A percentile compares a stretch with the other conserved stretches of the same genome.
Evolutionary conservation across 805 yeast species (phyloP).

Genomic region (Sugiyamaella boreocaroliniensis): DNA sequence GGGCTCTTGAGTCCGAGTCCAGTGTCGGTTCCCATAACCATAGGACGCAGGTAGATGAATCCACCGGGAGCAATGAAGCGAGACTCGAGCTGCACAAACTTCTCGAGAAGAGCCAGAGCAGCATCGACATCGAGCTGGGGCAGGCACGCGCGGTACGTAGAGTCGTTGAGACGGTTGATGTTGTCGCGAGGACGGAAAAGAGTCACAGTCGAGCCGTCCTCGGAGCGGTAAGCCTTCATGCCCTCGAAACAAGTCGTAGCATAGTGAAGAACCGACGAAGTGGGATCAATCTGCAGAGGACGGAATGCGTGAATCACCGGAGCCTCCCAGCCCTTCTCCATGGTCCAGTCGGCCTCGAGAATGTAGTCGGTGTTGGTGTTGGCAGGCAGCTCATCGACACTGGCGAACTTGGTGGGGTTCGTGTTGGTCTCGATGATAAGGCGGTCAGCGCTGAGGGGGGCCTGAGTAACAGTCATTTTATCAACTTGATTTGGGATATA

Average conservation of each 20-base stretch:
- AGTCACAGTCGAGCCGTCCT: slow-evolving; percentile 17
- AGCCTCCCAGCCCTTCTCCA: slow-evolving; percentile 60
- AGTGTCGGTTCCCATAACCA: slow-evolving; percentile 44
- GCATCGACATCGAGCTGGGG: slow-evolving; percentile 44
- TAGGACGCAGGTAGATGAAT: slow-evolving; percentile 43
- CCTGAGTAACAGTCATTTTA: slow-evolving; percentile 16
- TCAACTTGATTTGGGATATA: background rate
- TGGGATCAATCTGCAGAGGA: slow-evolving; percentile 61
- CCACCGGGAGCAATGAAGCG: slow-evolving; percentile 41
- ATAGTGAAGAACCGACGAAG: slow-evolving; percentile 75
- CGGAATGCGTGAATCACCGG: slow-evolving; percentile 76
- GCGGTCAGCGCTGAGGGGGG: slow-evolving; percentile 12
- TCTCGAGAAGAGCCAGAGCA: slow-evolving; percentile 38
- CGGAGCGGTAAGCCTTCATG: slow-evolving; percentile 60
- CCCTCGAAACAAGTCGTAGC: slow-evolving; percentile 83
- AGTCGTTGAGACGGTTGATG: slow-evolving; percentile 44
- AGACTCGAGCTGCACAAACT: slow-evolving; percentile 38
- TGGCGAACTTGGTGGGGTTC: slow-evolving; percentile 8
- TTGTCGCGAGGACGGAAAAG: slow-evolving; percentile 43
- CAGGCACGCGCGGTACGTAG: slow-evolving; percentile 43
- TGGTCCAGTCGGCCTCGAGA: slow-evolving; percentile 69
- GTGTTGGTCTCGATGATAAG: slow-evolving; percentile 8
- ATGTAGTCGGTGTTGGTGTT: slow-evolving; percentile 47
- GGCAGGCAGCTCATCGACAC: slow-evolving; percentile 5
- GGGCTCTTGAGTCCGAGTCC: slow-evolving; percentile 44